Conservation (phyloP, 2,329 filamentous ascomycete species). For the Cladorrhinum sp. region DNA sequence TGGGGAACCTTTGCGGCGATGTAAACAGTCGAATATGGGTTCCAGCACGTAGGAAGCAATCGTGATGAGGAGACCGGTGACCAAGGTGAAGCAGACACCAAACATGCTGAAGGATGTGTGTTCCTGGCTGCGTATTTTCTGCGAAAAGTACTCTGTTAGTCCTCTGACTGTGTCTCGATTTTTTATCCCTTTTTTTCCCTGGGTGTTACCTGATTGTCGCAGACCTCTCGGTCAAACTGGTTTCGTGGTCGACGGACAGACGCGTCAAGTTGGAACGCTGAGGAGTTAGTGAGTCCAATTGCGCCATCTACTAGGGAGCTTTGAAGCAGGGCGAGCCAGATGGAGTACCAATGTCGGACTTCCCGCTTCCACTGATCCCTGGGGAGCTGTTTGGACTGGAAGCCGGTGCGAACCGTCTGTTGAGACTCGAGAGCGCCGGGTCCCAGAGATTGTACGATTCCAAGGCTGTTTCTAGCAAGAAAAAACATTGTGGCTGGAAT, state of each 20-base stretch:
- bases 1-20: not conserved
- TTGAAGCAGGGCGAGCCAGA: conserved; percentile 6
- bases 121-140: conserved; percentile 10
- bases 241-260: not conserved
- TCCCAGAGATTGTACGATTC: not conserved
- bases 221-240: not conserved
- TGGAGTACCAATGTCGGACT: conserved; percentile 4
- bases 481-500: not conserved
- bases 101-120: conserved; percentile 14
- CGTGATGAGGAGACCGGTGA: conserved; percentile 1
- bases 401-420: not conserved
- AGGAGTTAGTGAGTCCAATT: not conserved
- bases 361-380: conserved; percentile 15
- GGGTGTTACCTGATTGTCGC: not conserved
- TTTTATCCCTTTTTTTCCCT: too few relatives aligned
- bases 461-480: not conserved
- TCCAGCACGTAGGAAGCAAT: conserved; percentile 11
- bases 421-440: not conserved
- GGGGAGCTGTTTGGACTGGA: not conserved
- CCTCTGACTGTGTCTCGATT: too few relatives aligned
- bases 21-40: not conserved
- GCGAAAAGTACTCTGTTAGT: not conserved
- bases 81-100: conserved; percentile 5
- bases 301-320: not conserved
- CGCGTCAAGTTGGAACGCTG: not conserved